Percentiles rank a stretch among this genome's conserved stretches.
These are phyloP conservation scores for Gossypium sturtianum DNA, from an alignment of 345 rosid species.

Conservation along the genomic window DNA sequence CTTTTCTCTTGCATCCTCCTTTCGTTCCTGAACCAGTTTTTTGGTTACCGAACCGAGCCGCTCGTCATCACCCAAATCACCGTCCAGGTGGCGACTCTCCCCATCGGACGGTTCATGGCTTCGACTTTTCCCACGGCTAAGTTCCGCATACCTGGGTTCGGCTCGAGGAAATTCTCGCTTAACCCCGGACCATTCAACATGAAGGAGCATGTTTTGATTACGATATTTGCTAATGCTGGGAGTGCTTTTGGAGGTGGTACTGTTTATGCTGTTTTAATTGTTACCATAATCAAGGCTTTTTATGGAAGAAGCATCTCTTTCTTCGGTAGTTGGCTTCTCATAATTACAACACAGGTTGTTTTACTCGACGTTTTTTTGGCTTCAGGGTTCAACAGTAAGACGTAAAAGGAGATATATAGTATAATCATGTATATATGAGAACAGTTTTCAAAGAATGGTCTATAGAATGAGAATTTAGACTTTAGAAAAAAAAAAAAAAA, in stretches of 20 bases:
- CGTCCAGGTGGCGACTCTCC: constrained; percentile 52
- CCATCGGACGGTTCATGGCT: constrained; percentile 48
- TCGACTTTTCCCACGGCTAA: constrained; percentile 29
- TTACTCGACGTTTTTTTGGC: not conserved
- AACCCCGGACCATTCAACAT: constrained; percentile 50
- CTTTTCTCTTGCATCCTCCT: constrained; percentile 43
- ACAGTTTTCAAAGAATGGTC: too few relatives aligned
- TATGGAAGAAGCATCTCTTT: constrained; percentile 49
- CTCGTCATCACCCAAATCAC: constrained; percentile 45
- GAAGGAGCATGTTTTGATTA: constrained; percentile 47
- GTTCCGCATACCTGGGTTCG: constrained; percentile 31
- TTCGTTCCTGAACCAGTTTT: constrained; percentile 64
- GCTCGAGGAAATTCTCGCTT: constrained; percentile 32
- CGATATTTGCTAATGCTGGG: constrained; percentile 59
- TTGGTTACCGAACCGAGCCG: constrained; percentile 56
- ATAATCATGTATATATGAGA: not conserved
- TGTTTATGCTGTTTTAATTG: constrained; percentile 50
- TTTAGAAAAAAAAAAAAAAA: too few relatives aligned
- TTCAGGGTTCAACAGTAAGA: not conserved
- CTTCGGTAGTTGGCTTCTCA: constrained; percentile 54
- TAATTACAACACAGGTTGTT: constrained; percentile 55
- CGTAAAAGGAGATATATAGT: not conserved
- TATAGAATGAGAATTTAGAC: too few relatives aligned
- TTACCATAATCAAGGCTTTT: constrained; percentile 49
- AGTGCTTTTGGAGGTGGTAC: constrained; percentile 47